Base-by-base conservation (phyloP, 2,329 filamentous ascomycete species). In the Dryadomyces quercus-mongolicae region DNA sequence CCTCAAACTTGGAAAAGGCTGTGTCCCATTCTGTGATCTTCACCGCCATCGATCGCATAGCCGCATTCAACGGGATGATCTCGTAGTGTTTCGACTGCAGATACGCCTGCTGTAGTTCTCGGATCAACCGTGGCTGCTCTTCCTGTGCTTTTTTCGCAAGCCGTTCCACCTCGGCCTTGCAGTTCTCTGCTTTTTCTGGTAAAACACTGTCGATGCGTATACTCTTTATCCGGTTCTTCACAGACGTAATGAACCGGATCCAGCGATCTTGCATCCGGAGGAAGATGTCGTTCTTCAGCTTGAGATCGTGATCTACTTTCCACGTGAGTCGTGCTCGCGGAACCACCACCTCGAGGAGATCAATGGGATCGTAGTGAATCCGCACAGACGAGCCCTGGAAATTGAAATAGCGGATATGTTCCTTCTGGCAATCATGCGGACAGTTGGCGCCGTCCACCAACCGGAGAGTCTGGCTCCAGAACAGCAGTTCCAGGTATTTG, bases 31-130 rank as follows among this genome's bases (percentile, higher is more conserved):
- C 88, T 20, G 90, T 84, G 4, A 92, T 91, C 61, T 88, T 94
- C 65, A 96, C 91, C 59, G 97, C 84, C 74, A 95, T 93, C 54
- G 88, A 86, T 60, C 92, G 84, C 51, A 96, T 81, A 8, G 92
- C 86, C 55, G 85, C 79, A 62, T 97, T 98, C 59, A 98, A 78
- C 0, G 94, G 93, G 51, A 97, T 91, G 54, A 96, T 85, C 68
- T 98, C 93, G 72, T 95, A 98, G 65, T 97, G 97, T 64, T 89
- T 91, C 2, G 91, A 95, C 59, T 84, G 84, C 71, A 93, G 90
- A 65, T 98, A 98, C 58, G 88, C 88, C 38, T 91, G 84, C 66
- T 96, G 90, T 10, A 98, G 74, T 58, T 88, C 87, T 52, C 80
- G 80, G 51, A 90, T 75, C 52, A 97, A 74, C 53, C 78, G 75